Percentiles rank a stretch among this genome's conserved stretches.
Conservation (phyloP, 805 yeast species). For the Suhomyces sp. region DNA sequence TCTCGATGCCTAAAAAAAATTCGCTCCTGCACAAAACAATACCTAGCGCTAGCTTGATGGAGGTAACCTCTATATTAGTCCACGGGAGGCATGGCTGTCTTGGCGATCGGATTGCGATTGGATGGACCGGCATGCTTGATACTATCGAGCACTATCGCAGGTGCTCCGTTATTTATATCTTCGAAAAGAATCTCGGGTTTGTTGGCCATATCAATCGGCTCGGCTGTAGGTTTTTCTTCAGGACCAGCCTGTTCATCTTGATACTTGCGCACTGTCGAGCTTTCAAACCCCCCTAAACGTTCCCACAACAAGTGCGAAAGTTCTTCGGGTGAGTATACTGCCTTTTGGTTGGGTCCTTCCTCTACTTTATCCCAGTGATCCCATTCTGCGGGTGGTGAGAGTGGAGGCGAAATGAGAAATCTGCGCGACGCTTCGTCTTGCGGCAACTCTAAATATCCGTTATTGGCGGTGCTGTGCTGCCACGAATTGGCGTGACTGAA, state of each 20-base stretch:
- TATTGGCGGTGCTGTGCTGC: slow-evolving; percentile 4
- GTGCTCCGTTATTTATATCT: slow-evolving; percentile 36
- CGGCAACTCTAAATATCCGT: slow-evolving; percentile 39
- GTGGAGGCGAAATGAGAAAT: slow-evolving; percentile 45
- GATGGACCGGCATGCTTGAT: slow-evolving; percentile 14
- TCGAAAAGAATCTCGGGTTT: slow-evolving; percentile 38
- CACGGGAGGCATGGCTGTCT: slow-evolving; percentile 38
- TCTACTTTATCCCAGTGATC: slow-evolving; percentile 40
- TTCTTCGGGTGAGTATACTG: slow-evolving; percentile 37
- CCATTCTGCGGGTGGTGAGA: slow-evolving; percentile 46
- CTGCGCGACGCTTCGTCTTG: slow-evolving; percentile 35
- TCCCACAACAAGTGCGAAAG: slow-evolving; percentile 45
- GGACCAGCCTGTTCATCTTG: slow-evolving; percentile 12
- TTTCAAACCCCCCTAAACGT: slow-evolving; percentile 39
- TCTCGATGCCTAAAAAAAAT: slow-evolving; percentile 4
- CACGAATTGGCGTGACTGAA: slow-evolving; percentile 9
- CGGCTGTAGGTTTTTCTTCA: slow-evolving; percentile 7
- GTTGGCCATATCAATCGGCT: slow-evolving; percentile 20
- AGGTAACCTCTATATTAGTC: not conserved
- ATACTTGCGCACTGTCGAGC: slow-evolving; percentile 31
- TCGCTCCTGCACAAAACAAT: slow-evolving; percentile 1
- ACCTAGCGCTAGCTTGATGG: not conserved
- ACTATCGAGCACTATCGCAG: slow-evolving; percentile 40
- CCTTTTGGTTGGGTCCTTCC: slow-evolving; percentile 38
- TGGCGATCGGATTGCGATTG: slow-evolving; percentile 19